Percentiles rank a stretch among this genome's conserved stretches.
phyloP scores from a whole-genome alignment of 768 basidiomycete species.

The Sporobolomyces pararoseus region DNA sequence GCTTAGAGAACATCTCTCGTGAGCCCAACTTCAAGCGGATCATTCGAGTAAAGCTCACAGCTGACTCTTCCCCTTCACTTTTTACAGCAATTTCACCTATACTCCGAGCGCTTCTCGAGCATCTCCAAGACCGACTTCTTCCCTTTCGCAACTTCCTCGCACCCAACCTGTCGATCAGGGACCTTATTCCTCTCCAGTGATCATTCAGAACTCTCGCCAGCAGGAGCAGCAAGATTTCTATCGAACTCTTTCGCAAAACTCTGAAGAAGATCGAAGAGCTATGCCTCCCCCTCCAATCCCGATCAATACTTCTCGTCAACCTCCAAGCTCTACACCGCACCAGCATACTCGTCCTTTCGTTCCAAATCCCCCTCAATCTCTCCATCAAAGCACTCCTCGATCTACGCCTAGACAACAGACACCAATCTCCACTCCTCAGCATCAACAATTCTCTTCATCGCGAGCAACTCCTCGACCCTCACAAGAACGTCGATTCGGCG shows the following conservation, averaged over 20 bases:
- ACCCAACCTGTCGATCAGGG: neutral
- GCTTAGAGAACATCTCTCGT: slow-evolving; percentile 11
- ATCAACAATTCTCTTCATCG: too few species aligned
- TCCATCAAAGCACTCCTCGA: neutral
- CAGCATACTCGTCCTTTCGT: neutral
- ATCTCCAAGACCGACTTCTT: neutral
- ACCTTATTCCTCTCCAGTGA: neutral
- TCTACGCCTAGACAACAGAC: too few species aligned
- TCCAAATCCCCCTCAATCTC: neutral
- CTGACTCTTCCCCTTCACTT: too few species aligned
- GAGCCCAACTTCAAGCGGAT: neutral
- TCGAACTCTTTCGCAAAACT: neutral
- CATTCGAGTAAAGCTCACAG: too few species aligned
- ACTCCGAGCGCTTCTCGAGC: slow-evolving; percentile 1
- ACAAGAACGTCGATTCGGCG: neutral
- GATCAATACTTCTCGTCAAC: neutral
- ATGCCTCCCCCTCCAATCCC: slow-evolving; percentile 3
- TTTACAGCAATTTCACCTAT: neutral
- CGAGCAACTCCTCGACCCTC: neutral
- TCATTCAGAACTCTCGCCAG: too few species aligned
- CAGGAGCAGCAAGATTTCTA: too few species aligned
- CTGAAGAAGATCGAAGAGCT: neutral
- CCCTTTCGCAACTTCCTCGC: neutral
- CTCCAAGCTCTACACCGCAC: neutral
- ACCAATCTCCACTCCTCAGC: too few species aligned